Percentiles rank a stretch among this genome's conserved stretches.
Evolutionary conservation across 2,329 filamentous ascomycete genomes (phyloP).

Genomic region (Metarhizium sp.): DNA sequence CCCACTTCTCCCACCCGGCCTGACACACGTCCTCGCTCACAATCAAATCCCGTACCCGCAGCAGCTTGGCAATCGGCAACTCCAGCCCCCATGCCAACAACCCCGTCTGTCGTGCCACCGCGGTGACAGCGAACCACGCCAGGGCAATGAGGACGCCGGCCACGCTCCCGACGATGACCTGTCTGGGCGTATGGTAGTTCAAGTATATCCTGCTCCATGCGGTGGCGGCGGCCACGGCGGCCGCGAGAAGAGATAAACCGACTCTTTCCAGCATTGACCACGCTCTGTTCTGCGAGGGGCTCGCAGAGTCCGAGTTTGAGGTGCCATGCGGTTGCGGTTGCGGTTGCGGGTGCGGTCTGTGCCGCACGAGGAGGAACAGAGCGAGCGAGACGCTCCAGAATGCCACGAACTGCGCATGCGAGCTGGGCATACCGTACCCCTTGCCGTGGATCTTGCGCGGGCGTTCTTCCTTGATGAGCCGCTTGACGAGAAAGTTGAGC

Average conservation of each 20-base stretch:
- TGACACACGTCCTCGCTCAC: slow-evolving; percentile 82
- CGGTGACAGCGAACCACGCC: slow-evolving; percentile 69
- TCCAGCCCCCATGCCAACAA: slow-evolving; percentile 66
- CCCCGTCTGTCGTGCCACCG: slow-evolving; percentile 55
- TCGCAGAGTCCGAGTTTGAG: neutral
- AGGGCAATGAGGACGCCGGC: slow-evolving; percentile 65
- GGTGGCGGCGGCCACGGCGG: slow-evolving; percentile 56
- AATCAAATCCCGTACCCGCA: slow-evolving; percentile 75
- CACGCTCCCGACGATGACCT: slow-evolving; percentile 71
- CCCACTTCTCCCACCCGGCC: slow-evolving; percentile 91
- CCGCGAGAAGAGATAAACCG: slow-evolving; percentile 42
- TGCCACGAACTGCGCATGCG: slow-evolving; percentile 88
- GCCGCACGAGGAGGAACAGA: slow-evolving; percentile 77
- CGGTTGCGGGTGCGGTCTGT: slow-evolving; percentile 37
- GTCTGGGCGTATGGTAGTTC: slow-evolving; percentile 80
- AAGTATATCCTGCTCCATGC: slow-evolving; percentile 82
- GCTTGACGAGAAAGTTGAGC: slow-evolving; percentile 82
- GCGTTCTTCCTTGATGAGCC: slow-evolving; percentile 84
- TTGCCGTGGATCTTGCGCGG: slow-evolving; percentile 78
- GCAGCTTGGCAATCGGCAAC: slow-evolving; percentile 49
- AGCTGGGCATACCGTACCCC: slow-evolving; percentile 94
- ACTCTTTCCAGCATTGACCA: slow-evolving; percentile 54
- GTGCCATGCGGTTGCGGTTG: neutral
- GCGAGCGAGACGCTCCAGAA: slow-evolving; percentile 82
- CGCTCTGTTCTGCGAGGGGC: slow-evolving; percentile 26